Evolutionary conservation across 23 red algal species (phyloP), one percentile per base, ranked within the genome.

Genomic region (Gracilaria vermiculophylla): DNA sequence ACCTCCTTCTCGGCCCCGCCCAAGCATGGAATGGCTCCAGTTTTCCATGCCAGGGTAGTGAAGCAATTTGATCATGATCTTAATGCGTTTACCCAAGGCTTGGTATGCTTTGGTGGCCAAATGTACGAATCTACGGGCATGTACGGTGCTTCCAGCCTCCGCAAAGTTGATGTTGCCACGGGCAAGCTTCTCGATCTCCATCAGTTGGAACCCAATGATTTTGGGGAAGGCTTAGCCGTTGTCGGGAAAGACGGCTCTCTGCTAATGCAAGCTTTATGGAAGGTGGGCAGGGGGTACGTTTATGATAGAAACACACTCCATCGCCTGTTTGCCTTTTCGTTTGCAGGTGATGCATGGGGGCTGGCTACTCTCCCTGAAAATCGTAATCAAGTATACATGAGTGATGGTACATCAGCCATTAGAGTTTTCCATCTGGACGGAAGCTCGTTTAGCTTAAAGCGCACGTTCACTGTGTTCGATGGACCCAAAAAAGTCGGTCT

Each of bases 81-180:
- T 35, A 50, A 78, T 17, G 80, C 94, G 16, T 95, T 95, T 47
- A 95, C 93, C n/a, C 93, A 95, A 76, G 93, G 93, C 27, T 43
- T 95, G 44, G 53, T 80, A 9, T 95, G 50, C n/a, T 41, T 56
- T 37, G 69, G 86, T 29, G 65, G 64, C 35, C 24, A 41, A 11
- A 64, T 90, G 55, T 89, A 72, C 35, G 78, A 87, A 44, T 89
- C 92, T 5, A 89, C 92, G 7, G 90, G 90, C 3, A 31, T 93
- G 64, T 60, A 75, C 13, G 90, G 90, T 24, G 45, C 6, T 17
- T 82, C 76, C 4, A 72, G 44, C 17, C 34, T 88, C 15, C 84
- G 84, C 48, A 49, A 42, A 28, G 72, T 78, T 27, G 69, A 88
- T 16, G 16, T 88, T 24, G 17, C 66, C 7, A 77, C 66, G 1